Evolutionary conservation across 1,284 basidiomycete species (phyloP), one percentile per base, ranked within the genome.

Genomic region (Golubevia pallescens): DNA sequence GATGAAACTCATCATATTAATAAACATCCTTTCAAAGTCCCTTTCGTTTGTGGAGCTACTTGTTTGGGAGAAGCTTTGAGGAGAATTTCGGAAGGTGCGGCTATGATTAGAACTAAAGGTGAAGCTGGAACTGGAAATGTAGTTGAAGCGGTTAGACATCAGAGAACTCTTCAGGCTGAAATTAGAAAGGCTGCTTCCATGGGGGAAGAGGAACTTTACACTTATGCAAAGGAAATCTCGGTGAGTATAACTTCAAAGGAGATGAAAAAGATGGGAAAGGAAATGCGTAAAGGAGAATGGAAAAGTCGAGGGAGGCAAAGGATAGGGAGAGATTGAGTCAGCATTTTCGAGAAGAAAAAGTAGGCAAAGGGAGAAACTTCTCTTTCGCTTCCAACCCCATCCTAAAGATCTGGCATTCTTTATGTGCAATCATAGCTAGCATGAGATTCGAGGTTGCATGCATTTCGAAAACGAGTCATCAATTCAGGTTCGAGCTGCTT

Each of bases 71-170:
- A 99, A 87, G 96, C 97, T 2, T 89, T 99, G 2, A 91, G 96
- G 53, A 92, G 96, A 74, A 97, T 99, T 84, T 94, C 93, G 32
- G 96, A 99, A 86, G 97, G 96, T 67, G 97, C 95, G 1, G 93
- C 95, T 7, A 95, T 86, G 83, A 95, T 98, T 86, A 93, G 95
- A 77, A 97, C 95, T 68, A 97, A 97, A 21, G 70, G 70, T 21
- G 86, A 86, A 87, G 96, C 96, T 23, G 96, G 96, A 52, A 99
- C 96, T 0, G 96, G 97, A 53, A 98, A 99, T 86, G 93, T 98
- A 61, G 94, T 98, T 72, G 96, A 98, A 87, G 84, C 81, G 19
- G 96, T 98, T 64, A 91, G 93, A 71, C 96, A 98, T 88, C 91
- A 93, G 80, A 91, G 96, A 63, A 88, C 92, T 23, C 91, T 96